Percentiles rank a stretch among this genome's conserved stretches.
phyloP scores from a whole-genome alignment of 163 green algal species.

The Smithsoniella earleae region DNA sequence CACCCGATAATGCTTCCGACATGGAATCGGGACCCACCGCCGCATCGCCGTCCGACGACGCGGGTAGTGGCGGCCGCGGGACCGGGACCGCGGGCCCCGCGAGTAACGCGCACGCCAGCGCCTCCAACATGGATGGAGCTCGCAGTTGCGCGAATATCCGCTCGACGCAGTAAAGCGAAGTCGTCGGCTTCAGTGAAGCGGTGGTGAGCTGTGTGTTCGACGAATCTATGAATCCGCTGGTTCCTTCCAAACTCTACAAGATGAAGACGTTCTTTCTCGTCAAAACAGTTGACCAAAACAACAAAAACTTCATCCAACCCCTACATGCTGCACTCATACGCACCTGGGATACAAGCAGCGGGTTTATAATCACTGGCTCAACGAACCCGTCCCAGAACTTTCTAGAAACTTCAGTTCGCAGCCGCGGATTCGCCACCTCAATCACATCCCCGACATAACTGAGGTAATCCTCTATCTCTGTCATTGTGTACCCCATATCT shows the following conservation, averaged over 20 bases:
- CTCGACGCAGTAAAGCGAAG: conserved; percentile 18
- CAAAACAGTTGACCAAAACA: no score
- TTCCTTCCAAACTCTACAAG: no score
- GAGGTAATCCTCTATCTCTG: conserved; percentile 13
- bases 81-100: background rate
- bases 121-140: background rate
- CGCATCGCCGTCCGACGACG: background rate
- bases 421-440: background rate
- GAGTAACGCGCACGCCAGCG: background rate
- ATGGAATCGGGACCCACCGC: no score
- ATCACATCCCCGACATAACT: conserved; percentile 9
- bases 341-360: background rate
- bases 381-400: conserved; percentile 26
- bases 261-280: no score
- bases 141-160: conserved; percentile 21
- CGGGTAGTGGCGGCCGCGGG: background rate
- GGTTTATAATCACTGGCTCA: background rate
- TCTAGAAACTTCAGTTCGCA: background rate
- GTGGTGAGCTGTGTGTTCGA: no score
- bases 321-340: background rate
- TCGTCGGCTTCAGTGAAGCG: background rate
- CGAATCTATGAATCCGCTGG: no score
- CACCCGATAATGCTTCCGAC: no score
- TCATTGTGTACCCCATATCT: conserved; percentile 17
- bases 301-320: no score